phyloP scores from a whole-genome alignment of 495 filamentous ascomycete genomes.

The Staphylotrichum longicolle region DNA sequence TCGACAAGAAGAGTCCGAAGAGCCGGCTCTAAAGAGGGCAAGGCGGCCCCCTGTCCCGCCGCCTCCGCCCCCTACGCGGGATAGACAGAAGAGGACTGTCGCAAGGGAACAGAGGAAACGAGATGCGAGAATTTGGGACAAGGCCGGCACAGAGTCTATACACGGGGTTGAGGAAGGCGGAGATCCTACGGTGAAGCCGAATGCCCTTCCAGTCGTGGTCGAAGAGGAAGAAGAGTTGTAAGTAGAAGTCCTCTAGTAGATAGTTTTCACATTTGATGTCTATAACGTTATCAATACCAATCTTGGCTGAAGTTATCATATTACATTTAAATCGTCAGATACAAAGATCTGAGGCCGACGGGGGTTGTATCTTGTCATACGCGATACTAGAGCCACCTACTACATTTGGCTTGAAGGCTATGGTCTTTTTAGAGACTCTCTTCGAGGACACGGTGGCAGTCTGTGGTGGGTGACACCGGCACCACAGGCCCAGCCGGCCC shows the following conservation, averaged over 20 bases:
- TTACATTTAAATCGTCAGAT: constrained; percentile 3
- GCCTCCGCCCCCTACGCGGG: constrained; percentile 10
- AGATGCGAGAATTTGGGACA: constrained; percentile 18
- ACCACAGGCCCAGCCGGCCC: no score
- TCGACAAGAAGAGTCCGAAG: constrained; percentile 16
- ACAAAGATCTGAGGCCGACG: no score
- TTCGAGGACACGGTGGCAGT: no score
- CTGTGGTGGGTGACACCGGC: no score
- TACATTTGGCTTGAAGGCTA: no score
- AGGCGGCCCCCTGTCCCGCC: constrained; percentile 9
- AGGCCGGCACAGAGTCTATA: constrained; percentile 2
- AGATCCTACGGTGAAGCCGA: constrained; percentile 14
- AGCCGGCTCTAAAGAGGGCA: constrained; percentile 15
- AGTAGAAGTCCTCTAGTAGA: constrained; percentile 10
- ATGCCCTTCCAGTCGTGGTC: constrained; percentile 10
- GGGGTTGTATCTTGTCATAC: no score
- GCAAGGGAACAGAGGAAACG: constrained; percentile 19
- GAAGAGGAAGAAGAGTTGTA: constrained; percentile 2
- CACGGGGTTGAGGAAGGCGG: constrained; percentile 12
- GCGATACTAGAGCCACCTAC: no score
- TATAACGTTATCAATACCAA: constrained; percentile 15
- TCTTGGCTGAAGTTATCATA: constrained; percentile 7
- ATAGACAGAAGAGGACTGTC: constrained; percentile 15
- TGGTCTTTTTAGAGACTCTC: no score
- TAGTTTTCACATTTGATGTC: constrained; percentile 14